phyloP scores from a whole-genome alignment of 768 basidiomycete genomes.

The Termitomyces sp. region DNA sequence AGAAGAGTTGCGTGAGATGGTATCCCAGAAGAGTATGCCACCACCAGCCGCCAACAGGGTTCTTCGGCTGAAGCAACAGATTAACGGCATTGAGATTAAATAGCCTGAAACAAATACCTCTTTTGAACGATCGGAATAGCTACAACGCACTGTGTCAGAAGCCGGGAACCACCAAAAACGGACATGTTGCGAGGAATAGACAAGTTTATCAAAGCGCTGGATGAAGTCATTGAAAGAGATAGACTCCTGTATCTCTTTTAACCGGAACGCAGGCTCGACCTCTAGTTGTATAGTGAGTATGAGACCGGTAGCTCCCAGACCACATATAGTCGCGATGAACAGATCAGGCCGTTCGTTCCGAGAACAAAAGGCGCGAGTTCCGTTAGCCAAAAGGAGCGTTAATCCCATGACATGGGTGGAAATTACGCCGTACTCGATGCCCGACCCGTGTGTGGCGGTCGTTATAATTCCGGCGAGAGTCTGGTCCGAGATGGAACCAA shows the following conservation, averaged over 20 bases:
- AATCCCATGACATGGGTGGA: conserved; percentile 76
- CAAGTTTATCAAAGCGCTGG: conserved; percentile 47
- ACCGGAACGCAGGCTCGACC: conserved; percentile 76
- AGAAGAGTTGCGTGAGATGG: conserved; percentile 78
- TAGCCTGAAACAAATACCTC: conserved; percentile 46
- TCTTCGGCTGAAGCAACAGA: conserved; percentile 38
- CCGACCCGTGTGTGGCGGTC: conserved; percentile 94
- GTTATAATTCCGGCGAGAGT: conserved; percentile 89
- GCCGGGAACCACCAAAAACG: conserved; percentile 95
- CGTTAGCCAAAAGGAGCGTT: conserved; percentile 72
- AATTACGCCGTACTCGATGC: conserved; percentile 71
- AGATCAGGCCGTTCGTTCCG: conserved; percentile 59
- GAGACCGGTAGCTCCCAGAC: conserved; percentile 86
- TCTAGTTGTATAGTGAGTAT: conserved; percentile 73
- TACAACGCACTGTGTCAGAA: conserved; percentile 63
- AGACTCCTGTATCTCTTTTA: conserved; percentile 67
- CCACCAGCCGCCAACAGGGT: conserved; percentile 53
- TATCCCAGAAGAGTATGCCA: conserved; percentile 69
- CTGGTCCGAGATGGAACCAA: conserved; percentile 97
- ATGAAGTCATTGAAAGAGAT: conserved; percentile 60
- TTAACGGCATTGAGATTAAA: conserved; percentile 1
- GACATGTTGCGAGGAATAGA: conserved; percentile 75
- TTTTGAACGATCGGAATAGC: conserved; percentile 65
- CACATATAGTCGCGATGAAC: conserved; percentile 87
- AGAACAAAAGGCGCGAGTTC: conserved; percentile 63